phyloP scores from a whole-genome alignment of 1,284 basidiomycete species.

The Fomitiporia mediterranea region DNA sequence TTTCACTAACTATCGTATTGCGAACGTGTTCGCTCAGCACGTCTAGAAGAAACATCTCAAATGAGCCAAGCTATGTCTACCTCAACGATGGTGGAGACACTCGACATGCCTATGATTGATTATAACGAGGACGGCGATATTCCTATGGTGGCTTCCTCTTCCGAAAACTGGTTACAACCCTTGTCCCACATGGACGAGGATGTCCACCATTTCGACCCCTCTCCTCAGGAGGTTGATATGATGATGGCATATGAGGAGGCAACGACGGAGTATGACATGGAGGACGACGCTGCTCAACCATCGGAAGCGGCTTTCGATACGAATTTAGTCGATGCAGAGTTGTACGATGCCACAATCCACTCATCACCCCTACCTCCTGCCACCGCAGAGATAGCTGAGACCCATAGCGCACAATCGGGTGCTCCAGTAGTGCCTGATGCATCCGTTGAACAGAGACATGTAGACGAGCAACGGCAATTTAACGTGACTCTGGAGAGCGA shows the following conservation, averaged over 20 bases:
- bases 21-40: neutral
- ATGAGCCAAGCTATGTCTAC: slow-evolving; percentile 9
- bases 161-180: slow-evolving; percentile 19
- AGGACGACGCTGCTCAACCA: slow-evolving; percentile 42
- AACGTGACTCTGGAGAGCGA: neutral
- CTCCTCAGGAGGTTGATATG: slow-evolving; percentile 58
- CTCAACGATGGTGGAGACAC: slow-evolving; percentile 16
- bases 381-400: slow-evolving; percentile 1
- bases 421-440: slow-evolving; percentile 40
- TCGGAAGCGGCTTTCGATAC: slow-evolving; percentile 22
- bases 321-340: slow-evolving; percentile 54
- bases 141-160: slow-evolving; percentile 11
- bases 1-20: neutral
- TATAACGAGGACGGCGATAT: slow-evolving; percentile 20
- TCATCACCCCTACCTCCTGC: slow-evolving; percentile 28
- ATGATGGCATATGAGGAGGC: slow-evolving; percentile 59
- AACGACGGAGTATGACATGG: slow-evolving; percentile 68
- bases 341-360: slow-evolving; percentile 47
- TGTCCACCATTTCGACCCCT: neutral
- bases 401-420: neutral
- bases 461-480: neutral
- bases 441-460: neutral
- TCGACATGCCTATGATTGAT: slow-evolving; percentile 20
- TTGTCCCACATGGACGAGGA: slow-evolving; percentile 21
- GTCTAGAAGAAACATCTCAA: too few species aligned